Conservation (phyloP, 352 stramenopile species). For the Phytophthora podocarpi region DNA sequence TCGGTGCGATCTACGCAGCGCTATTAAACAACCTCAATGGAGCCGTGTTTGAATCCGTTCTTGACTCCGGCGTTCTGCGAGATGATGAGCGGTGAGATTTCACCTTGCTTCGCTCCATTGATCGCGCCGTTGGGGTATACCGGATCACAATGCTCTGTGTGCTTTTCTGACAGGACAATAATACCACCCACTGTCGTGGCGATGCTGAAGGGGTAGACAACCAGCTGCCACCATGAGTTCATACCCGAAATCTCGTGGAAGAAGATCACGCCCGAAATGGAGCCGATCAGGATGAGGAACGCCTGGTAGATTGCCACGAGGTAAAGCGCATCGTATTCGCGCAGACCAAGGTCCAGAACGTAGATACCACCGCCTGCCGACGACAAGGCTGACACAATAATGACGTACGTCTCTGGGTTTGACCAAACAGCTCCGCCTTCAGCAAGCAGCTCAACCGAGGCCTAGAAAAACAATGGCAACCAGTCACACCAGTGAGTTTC, state of each 20-base stretch:
- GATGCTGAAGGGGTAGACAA: conserved; percentile 81
- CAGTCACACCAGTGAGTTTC: background rate
- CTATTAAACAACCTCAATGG: conserved; percentile 40
- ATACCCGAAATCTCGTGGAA: conserved; percentile 88
- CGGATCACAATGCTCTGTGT: conserved; percentile 58
- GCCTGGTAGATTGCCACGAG: conserved; percentile 87
- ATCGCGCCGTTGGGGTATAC: conserved; percentile 31
- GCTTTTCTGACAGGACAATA: conserved; percentile 84
- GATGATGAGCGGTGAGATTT: conserved; percentile 54
- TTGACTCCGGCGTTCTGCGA: conserved; percentile 29
- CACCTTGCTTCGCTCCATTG: conserved; percentile 44
- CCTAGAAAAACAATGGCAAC: conserved; percentile 36
- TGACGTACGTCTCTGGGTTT: conserved; percentile 73
- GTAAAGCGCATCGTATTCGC: conserved; percentile 88
- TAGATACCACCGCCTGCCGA: conserved; percentile 81
- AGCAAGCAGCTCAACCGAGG: conserved; percentile 78
- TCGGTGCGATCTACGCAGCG: background rate
- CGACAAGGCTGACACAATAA: conserved; percentile 66
- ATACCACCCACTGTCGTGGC: conserved; percentile 79
- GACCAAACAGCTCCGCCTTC: conserved; percentile 77
- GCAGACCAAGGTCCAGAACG: conserved; percentile 72
- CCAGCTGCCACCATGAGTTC: conserved; percentile 80
- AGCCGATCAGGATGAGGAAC: conserved; percentile 86
- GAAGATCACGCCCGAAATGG: conserved; percentile 86
- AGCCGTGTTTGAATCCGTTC: conserved; percentile 44